A percentile compares a stretch with the other conserved stretches of the same genome.
phyloP scores from a whole-genome alignment of 805 yeast genomes.

The Brettanomyces naardenensis region DNA sequence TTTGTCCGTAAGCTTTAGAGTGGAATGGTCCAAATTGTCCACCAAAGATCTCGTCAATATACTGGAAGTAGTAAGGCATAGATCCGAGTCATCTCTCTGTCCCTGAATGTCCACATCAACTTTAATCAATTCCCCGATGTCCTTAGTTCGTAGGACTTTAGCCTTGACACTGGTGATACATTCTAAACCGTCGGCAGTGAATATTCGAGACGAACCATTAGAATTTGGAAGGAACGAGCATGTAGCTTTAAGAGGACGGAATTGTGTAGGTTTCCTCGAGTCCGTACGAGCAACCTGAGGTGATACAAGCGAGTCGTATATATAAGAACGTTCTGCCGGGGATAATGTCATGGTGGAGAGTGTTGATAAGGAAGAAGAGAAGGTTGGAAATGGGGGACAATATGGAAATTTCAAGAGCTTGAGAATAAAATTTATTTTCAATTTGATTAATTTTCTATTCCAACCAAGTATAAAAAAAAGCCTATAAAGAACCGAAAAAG shows the following conservation, averaged over 20 bases:
- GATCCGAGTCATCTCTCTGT: slow-evolving; percentile 67
- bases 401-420: too few species aligned
- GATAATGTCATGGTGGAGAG: slow-evolving; percentile 63
- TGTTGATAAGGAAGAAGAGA: not conserved
- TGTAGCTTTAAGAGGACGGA: slow-evolving; percentile 79
- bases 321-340: slow-evolving; percentile 67
- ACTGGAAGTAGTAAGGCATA: slow-evolving; percentile 56
- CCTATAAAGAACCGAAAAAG: too few species aligned
- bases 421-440: too few species aligned
- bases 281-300: slow-evolving; percentile 66
- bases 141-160: slow-evolving; percentile 49
- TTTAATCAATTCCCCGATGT: slow-evolving; percentile 45
- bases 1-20: slow-evolving; percentile 58
- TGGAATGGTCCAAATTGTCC: slow-evolving; percentile 43
- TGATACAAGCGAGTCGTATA: slow-evolving; percentile 67
- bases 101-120: slow-evolving; percentile 81
- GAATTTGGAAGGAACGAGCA: slow-evolving; percentile 78
- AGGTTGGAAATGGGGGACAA: not conserved
- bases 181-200: slow-evolving; percentile 86
- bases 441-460: too few species aligned
- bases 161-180: slow-evolving; percentile 88
- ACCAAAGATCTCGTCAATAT: slow-evolving; percentile 46
- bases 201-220: slow-evolving; percentile 86
- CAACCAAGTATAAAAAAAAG: too few species aligned
- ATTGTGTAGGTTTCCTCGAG: slow-evolving; percentile 65